phyloP scores from a whole-genome alignment of 139 green algal genomes.

The Chlamydomonas sp. region DNA sequence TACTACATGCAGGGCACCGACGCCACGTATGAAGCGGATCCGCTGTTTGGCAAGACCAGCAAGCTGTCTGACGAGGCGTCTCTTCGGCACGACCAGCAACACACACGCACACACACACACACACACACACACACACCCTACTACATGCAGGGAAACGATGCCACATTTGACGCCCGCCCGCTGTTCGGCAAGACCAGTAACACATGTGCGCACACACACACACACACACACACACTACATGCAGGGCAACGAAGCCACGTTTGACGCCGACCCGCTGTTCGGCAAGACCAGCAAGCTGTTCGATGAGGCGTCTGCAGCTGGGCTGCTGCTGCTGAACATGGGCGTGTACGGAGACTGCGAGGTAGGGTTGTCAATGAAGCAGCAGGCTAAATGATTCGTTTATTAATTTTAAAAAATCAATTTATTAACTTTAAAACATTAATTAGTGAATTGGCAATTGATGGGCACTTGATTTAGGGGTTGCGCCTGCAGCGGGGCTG shows the following conservation, averaged over 20 bases:
- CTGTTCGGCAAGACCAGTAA: too few species aligned
- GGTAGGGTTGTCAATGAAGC: not conserved
- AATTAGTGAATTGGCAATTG: not conserved
- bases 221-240: too few species aligned
- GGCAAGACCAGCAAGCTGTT: slow-evolving; percentile 20
- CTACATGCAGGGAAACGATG: too few species aligned
- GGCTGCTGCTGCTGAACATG: slow-evolving; percentile 10
- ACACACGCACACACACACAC: too few species aligned
- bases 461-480: too few species aligned
- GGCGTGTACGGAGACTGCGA: slow-evolving; percentile 9
- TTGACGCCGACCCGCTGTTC: slow-evolving; percentile 24
- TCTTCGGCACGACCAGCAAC: too few species aligned
- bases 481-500: too few species aligned
- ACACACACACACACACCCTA: too few species aligned
- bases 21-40: slow-evolving; percentile 21
- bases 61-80: slow-evolving; percentile 22
- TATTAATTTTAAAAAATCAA: slow-evolving; percentile 4
- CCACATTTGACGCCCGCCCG: too few species aligned
- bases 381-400: not conserved
- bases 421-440: not conserved
- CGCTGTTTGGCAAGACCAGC: slow-evolving; percentile 17
- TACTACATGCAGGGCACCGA: slow-evolving; percentile 7
- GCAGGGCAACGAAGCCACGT: slow-evolving; percentile 12
- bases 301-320: slow-evolving; percentile 15
- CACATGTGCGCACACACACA: too few species aligned